A percentile compares a stretch with the other conserved stretches of the same genome.
phyloP scores from a whole-genome alignment of 331 rosid species.

The Ulmus americana region DNA sequence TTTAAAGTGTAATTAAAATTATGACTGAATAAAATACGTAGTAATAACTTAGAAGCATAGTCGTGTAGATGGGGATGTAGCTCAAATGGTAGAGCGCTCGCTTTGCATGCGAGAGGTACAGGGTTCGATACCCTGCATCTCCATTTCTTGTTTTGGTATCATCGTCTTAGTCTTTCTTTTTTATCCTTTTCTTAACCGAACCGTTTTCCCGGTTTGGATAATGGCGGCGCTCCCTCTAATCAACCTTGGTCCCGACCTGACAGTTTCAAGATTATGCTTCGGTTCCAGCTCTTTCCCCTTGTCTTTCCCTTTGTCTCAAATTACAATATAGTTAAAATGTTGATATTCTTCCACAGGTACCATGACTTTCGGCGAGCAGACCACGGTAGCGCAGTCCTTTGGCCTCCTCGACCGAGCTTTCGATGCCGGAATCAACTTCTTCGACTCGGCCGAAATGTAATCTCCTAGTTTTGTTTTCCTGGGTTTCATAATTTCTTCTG shows the following conservation, averaged over 20 bases:
- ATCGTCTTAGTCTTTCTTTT: no score
- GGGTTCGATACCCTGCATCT: constrained; percentile 95
- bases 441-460: constrained; percentile 89
- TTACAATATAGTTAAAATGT: no score
- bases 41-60: no score
- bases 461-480: not conserved
- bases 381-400: constrained; percentile 48
- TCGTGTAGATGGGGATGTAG: constrained; percentile 49
- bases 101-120: constrained; percentile 97
- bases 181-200: no score
- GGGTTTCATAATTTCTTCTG: not conserved
- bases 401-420: constrained; percentile 66
- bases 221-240: constrained; percentile 50
- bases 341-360: constrained; percentile 43
- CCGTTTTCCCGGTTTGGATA: not conserved
- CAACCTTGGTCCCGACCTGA: constrained; percentile 61
- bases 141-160: constrained; percentile 22
- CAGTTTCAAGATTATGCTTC: constrained; percentile 68
- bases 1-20: no score
- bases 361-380: constrained; percentile 96
- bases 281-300: constrained; percentile 32
- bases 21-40: no score
- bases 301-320: not conserved
- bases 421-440: constrained; percentile 71
- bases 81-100: constrained; percentile 99